Evolutionary conservation across 1,139 yeast genomes (phyloP).

Genomic region (Yamadazyma oceani): DNA sequence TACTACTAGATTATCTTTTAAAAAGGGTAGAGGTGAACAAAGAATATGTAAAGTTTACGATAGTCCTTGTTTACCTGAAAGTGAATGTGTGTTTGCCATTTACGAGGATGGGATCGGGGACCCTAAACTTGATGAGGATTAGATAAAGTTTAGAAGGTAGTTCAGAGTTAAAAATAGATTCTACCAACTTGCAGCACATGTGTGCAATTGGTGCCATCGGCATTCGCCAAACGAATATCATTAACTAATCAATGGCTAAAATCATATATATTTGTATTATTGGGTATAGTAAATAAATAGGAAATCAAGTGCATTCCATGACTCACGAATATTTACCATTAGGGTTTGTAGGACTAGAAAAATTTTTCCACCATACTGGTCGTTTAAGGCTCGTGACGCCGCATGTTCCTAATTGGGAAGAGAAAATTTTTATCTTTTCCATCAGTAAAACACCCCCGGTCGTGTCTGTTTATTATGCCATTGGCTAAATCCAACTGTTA

Average conservation of each 20-base stretch:
- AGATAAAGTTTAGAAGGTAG: conserved; percentile 2
- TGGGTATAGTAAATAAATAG: background rate
- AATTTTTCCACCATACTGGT: background rate
- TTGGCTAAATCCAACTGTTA: background rate
- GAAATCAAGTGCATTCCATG: conserved; percentile 2
- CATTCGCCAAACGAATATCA: no score
- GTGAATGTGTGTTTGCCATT: conserved; percentile 92
- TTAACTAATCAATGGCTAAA: no score
- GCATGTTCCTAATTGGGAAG: background rate
- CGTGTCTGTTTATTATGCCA: conserved; percentile 5
- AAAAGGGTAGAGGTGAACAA: conserved; percentile 89
- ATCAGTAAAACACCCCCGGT: conserved; percentile 22
- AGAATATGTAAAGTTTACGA: conserved; percentile 93
- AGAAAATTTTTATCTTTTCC: conserved; percentile 35
- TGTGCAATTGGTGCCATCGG: no score
- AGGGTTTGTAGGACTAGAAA: no score
- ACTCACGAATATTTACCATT: no score
- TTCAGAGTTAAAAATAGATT: background rate
- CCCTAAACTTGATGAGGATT: conserved; percentile 75
- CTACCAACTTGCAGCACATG: no score
- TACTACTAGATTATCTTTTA: conserved; percentile 85
- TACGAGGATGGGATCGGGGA: conserved; percentile 98
- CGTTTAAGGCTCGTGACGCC: no score
- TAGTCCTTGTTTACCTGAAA: conserved; percentile 93
- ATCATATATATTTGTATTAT: no score